phyloP scores from a whole-genome alignment of 2,329 filamentous ascomycete genomes.

The Emergomyces pasteurianus region DNA sequence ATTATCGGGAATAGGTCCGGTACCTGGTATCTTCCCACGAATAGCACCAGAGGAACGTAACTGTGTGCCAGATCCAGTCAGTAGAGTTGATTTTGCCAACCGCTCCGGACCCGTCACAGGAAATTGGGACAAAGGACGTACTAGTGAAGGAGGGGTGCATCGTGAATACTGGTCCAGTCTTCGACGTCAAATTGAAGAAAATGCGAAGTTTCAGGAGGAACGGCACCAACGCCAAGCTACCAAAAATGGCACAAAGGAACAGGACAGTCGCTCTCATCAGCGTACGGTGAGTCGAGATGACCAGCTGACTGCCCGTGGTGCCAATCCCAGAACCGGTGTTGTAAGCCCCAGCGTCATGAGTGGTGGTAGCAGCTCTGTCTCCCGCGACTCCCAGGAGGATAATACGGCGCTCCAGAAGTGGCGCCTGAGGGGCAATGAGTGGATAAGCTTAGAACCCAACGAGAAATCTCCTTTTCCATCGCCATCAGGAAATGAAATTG shows the following conservation, averaged over 20 bases:
- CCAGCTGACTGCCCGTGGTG: slow-evolving; percentile 21
- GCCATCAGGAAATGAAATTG: slow-evolving; percentile 4
- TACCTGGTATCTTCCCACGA: background rate
- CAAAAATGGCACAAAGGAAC: background rate
- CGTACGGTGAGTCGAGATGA: slow-evolving; percentile 21
- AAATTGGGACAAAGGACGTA: background rate
- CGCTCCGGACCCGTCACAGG: background rate
- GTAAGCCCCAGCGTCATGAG: slow-evolving; percentile 24
- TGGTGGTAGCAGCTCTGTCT: slow-evolving; percentile 13
- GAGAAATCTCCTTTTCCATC: slow-evolving; percentile 12
- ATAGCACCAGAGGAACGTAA: background rate
- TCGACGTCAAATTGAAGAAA: slow-evolving; percentile 2
- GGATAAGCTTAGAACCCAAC: slow-evolving; percentile 21
- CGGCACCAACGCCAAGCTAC: background rate
- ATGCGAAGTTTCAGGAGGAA: background rate
- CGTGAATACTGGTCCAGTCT: background rate
- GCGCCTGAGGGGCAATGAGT: slow-evolving; percentile 25
- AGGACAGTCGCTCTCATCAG: background rate
- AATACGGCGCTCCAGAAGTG: slow-evolving; percentile 16
- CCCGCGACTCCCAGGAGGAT: slow-evolving; percentile 10
- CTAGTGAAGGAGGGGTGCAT: background rate
- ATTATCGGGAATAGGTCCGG: background rate
- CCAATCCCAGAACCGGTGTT: slow-evolving; percentile 26
- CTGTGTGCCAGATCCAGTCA: background rate
- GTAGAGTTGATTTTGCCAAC: background rate